Percentiles rank a stretch among this genome's conserved stretches.
Conservation (phyloP, 495 filamentous ascomycete species). For the Trichodelitschia bisporula region DNA sequence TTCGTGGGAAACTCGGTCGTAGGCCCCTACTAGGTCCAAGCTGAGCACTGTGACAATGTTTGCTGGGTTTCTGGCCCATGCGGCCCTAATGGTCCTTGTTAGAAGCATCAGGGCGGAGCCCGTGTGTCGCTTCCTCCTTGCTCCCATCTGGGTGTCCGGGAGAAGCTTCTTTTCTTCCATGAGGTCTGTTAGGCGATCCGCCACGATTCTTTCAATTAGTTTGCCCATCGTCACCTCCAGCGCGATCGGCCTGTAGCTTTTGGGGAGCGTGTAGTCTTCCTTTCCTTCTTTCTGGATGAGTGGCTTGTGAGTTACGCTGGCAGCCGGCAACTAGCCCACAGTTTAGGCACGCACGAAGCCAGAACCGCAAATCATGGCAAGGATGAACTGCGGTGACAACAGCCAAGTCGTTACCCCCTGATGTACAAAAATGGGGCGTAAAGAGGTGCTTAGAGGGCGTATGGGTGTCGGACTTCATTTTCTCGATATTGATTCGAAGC, state of each 20-base stretch:
- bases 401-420: too few species aligned
- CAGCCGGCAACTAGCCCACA: too few species aligned
- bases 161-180: constrained; percentile 9
- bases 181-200: constrained; percentile 7
- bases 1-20: constrained; percentile 8
- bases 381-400: too few species aligned
- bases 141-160: constrained; percentile 9
- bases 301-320: too few species aligned
- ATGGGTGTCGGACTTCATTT: too few species aligned
- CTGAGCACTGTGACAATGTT: constrained; percentile 4
- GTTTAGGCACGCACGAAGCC: too few species aligned
- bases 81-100: constrained; percentile 6
- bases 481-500: too few species aligned
- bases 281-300: constrained; percentile 14
- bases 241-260: constrained; percentile 14
- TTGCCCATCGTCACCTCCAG: constrained; percentile 17
- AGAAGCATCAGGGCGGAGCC: constrained; percentile 10
- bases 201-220: constrained; percentile 10
- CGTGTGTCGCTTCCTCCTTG: constrained; percentile 5
- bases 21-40: constrained; percentile 11
- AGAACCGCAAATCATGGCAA: too few species aligned
- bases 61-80: constrained; percentile 2
- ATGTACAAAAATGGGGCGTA: too few species aligned
- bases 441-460: too few species aligned
- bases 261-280: constrained; percentile 11